Evolutionary conservation across 129 eudicot genomes (phyloP), one percentile per base, ranked within the genome.

Genomic region (Silybum marianum): DNA sequence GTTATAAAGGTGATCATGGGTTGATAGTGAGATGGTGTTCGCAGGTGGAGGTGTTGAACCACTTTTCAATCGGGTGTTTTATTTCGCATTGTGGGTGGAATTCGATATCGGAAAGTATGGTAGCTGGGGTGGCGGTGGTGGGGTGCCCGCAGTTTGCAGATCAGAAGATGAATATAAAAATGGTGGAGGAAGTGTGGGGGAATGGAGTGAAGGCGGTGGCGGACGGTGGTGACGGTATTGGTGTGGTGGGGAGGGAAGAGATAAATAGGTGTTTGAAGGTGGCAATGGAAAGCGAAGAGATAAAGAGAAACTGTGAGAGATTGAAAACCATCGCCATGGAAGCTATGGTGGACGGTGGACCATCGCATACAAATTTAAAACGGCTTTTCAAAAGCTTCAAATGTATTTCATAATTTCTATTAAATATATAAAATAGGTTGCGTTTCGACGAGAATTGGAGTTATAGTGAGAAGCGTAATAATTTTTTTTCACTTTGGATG

Each of bases 21-120:
- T 21, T 85, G 30, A 84, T 90, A 24, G 89, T 89, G 51, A 82
- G 85, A 0, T 93, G 97, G 97, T 93, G 96, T 84, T 85, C 91
- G 6, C 93, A 90, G 71, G 81, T 87, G 83, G 90, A 90, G 72
- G 96, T 93, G 9, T 54, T 93, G 16, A 40, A 71, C 46, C 95
- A 89, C 80, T 71, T n/a, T n/a, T 72, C 96, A 0, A 30, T 88
- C 0, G 97, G 93, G 76, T 90, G 97, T 75, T 93, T 93, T 25
- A 80, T 93, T 67, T 84, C 92, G 5, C 93, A 93, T 71, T 90
- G 92, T 30, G 97, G 95, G 60, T 93, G 97, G 97, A 92, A 93
- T 38, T 93, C 97, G 30, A 78, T 86, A 2, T 1, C 86, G 69
- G 97, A 90, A 82, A 87, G 95, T 54, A n/a, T 93, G 30, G 65